Evolutionary conservation across 148 eudicot species (phyloP).

Genomic region (Amaranthus hypochondriacus): DNA sequence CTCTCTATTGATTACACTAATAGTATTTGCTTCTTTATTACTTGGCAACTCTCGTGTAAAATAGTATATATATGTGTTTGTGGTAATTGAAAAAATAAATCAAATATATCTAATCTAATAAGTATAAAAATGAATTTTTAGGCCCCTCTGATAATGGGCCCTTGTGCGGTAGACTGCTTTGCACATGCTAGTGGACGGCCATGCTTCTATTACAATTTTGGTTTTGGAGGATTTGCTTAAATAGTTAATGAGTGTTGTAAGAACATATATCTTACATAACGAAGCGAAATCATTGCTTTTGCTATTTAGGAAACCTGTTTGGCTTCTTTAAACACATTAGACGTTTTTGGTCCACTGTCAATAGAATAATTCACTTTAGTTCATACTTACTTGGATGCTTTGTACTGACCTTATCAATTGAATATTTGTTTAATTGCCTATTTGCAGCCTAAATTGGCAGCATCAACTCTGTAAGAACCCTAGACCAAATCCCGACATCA

Average conservation of each 20-base stretch:
- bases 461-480: slow-evolving; percentile 78
- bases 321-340: neutral
- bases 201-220: neutral
- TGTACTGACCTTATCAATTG: neutral
- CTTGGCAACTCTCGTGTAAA: too few species aligned
- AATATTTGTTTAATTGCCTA: slow-evolving; percentile 1
- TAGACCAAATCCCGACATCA: slow-evolving; percentile 67
- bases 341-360: neutral
- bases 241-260: neutral
- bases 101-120: too few species aligned
- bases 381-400: slow-evolving; percentile 4
- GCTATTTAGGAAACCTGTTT: neutral
- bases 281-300: neutral
- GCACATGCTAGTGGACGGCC: too few species aligned
- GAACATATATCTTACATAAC: neutral
- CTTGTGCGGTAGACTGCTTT: too few species aligned
- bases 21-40: too few species aligned
- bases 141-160: too few species aligned
- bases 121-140: too few species aligned
- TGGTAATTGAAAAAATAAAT: too few species aligned
- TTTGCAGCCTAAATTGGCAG: slow-evolving; percentile 87
- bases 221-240: neutral
- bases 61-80: too few species aligned
- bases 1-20: too few species aligned
- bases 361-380: neutral